phyloP scores from a whole-genome alignment of 257 asterid species.

The Solanum lycopersicoides region DNA sequence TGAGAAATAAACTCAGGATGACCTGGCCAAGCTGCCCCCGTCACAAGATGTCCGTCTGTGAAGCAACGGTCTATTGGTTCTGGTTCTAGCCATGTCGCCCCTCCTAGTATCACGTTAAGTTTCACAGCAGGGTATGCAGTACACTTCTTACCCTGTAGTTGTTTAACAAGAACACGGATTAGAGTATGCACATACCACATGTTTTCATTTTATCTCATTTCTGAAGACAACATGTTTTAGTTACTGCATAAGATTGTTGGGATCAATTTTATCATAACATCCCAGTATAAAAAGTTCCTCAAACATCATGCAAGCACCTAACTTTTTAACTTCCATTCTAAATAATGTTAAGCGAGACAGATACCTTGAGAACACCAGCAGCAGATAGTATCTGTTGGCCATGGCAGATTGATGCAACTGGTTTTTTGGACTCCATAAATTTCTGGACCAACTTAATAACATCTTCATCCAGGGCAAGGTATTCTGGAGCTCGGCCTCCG shows the following conservation, averaged over 20 bases:
- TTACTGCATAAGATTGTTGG: neutral
- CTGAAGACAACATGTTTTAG: neutral
- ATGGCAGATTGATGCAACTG: slow-evolving; percentile 94
- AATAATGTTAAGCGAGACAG: neutral
- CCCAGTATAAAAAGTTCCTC: neutral
- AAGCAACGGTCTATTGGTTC: slow-evolving; percentile 88
- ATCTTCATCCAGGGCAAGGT: slow-evolving; percentile 61
- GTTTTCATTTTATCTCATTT: neutral
- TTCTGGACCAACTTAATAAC: slow-evolving; percentile 62
- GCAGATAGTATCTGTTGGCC: slow-evolving; percentile 96
- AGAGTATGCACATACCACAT: neutral
- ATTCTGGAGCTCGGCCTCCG: slow-evolving; percentile 97
- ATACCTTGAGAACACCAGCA: slow-evolving; percentile 90
- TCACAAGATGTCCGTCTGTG: slow-evolving; percentile 87
- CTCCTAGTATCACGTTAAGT: slow-evolving; percentile 73
- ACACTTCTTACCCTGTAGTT: slow-evolving; percentile 71
- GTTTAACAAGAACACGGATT: neutral
- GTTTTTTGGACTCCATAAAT: slow-evolving; percentile 72
- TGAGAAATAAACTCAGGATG: slow-evolving; percentile 88
- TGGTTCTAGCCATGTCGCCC: slow-evolving; percentile 90
- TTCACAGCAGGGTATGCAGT: slow-evolving; percentile 95
- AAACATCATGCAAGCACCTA: neutral
- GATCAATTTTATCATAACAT: neutral
- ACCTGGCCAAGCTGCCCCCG: slow-evolving; percentile 99
- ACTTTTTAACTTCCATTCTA: neutral